A percentile compares a stretch with the other conserved stretches of the same genome.
phyloP scores from a whole-genome alignment of 176 grass and related monocot genomes.

The Bothriochloa decipiens region DNA sequence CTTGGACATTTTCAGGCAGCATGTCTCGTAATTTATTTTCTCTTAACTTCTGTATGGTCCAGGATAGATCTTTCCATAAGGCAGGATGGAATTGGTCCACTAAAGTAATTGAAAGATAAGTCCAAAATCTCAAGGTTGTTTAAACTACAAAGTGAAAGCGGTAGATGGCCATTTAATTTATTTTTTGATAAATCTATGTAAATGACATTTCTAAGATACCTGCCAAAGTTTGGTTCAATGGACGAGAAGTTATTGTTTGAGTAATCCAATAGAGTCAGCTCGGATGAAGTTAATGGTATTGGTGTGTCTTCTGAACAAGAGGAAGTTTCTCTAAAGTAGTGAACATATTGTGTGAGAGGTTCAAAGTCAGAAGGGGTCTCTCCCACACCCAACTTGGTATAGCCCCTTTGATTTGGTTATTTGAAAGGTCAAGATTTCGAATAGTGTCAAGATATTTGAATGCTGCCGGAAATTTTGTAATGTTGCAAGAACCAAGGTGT shows the following conservation, averaged over 20 bases:
- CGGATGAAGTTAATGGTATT: background rate
- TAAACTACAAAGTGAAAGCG: slow-evolving; percentile 34
- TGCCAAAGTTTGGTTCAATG: background rate
- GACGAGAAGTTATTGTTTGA: slow-evolving; percentile 29
- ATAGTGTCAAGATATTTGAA: slow-evolving; percentile 1
- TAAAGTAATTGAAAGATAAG: slow-evolving; percentile 37
- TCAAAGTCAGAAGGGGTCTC: fast-evolving
- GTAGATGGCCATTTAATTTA: slow-evolving; percentile 26
- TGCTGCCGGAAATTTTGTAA: background rate
- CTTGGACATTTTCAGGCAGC: background rate
- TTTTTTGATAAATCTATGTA: slow-evolving; percentile 30
- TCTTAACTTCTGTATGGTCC: slow-evolving; percentile 3
- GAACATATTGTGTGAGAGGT: slow-evolving; percentile 30
- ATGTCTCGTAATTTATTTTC: background rate
- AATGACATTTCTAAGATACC: background rate
- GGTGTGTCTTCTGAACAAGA: background rate
- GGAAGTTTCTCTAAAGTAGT: background rate
- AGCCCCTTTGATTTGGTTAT: slow-evolving; percentile 17
- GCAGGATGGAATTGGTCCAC: slow-evolving; percentile 33
- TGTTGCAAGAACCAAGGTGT: background rate
- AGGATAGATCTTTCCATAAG: background rate
- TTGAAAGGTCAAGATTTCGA: no score
- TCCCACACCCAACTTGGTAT: slow-evolving; percentile 44
- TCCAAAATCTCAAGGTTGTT: background rate
- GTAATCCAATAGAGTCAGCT: background rate